A percentile compares a stretch with the other conserved stretches of the same genome.
Evolutionary conservation across 1,139 yeast genomes (phyloP).

Genomic region (Diutina rugosa): DNA sequence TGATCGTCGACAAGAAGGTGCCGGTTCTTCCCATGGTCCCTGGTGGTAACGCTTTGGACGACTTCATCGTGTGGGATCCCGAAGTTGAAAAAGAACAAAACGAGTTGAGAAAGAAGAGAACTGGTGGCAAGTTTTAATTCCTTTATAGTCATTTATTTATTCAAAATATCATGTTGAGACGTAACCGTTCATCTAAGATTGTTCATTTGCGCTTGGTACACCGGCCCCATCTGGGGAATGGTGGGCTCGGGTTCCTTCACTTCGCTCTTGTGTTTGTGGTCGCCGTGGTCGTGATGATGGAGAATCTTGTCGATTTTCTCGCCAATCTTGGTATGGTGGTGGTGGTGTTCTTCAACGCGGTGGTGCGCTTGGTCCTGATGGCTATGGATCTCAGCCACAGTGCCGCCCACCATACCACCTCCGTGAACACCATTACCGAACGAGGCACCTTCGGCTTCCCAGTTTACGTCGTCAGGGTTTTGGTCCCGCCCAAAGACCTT

Average conservation of each 20-base stretch:
- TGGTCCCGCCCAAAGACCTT: not conserved
- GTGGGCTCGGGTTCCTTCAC: not conserved
- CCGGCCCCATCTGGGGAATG: not conserved
- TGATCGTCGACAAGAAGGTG: constrained; percentile 84
- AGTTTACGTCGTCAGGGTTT: not conserved
- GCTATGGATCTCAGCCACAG: not conserved
- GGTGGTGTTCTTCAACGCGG: not conserved
- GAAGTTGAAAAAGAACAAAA: constrained; percentile 66
- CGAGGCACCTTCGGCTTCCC: constrained; percentile 1
- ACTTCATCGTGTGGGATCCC: constrained; percentile 77
- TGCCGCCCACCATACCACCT: not conserved
- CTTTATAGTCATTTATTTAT: not conserved
- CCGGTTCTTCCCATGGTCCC: constrained; percentile 99
- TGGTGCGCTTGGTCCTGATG: not conserved
- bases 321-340: not conserved
- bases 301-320: not conserved
- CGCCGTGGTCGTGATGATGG: not conserved
- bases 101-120: constrained; percentile 47
- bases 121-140: constrained; percentile 36
- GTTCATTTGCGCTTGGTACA: not conserved
- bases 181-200: not conserved
- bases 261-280: not conserved
- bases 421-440: not conserved
- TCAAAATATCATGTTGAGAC: not conserved
- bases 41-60: constrained; percentile 88